A percentile compares a stretch with the other conserved stretches of the same genome.
These are phyloP conservation scores for Colletotrichum tanaceti DNA, from an alignment of 2,329 filamentous ascomycete species.

Conservation along the genomic window DNA sequence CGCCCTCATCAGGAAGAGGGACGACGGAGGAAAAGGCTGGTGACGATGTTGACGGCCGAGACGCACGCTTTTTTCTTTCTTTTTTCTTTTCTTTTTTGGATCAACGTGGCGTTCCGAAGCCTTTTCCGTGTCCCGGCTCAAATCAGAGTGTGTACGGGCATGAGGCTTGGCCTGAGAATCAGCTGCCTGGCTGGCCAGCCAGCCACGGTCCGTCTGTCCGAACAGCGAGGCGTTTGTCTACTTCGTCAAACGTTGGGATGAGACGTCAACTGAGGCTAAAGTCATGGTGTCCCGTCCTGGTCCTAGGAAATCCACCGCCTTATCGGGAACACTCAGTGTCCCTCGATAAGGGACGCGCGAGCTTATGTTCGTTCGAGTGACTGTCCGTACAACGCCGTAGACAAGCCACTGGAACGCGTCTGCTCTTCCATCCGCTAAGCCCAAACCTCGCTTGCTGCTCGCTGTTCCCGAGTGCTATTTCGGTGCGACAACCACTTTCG, in stretches of 20 bases:
- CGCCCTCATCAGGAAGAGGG: too few species aligned
- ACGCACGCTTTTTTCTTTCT: too few species aligned
- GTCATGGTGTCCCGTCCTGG: background rate
- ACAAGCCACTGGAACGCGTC: conserved; percentile 8
- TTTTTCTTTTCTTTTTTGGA: too few species aligned
- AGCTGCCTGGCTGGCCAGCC: background rate
- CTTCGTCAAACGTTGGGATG: background rate
- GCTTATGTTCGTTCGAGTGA: background rate
- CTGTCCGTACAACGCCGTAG: background rate
- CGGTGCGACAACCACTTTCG: conserved; percentile 14
- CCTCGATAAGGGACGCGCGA: conserved; percentile 4
- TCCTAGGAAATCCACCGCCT: background rate
- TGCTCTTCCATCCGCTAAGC: conserved; percentile 13
- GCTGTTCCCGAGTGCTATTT: conserved; percentile 10
- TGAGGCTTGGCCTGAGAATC: too few species aligned
- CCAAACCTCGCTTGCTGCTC: conserved; percentile 21
- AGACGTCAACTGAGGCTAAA: conserved; percentile 12
- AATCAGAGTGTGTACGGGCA: background rate
- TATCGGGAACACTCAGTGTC: background rate
- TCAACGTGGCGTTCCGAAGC: conserved; percentile 4
- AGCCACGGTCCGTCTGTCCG: background rate
- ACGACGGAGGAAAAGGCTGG: conserved; percentile 7
- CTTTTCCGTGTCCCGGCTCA: conserved; percentile 3
- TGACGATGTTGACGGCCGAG: conserved; percentile 4
- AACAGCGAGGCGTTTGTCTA: background rate